A percentile compares a stretch with the other conserved stretches of the same genome.
Conservation (phyloP, 2,329 filamentous ascomycete species). For the Pseudocercospora musae region DNA sequence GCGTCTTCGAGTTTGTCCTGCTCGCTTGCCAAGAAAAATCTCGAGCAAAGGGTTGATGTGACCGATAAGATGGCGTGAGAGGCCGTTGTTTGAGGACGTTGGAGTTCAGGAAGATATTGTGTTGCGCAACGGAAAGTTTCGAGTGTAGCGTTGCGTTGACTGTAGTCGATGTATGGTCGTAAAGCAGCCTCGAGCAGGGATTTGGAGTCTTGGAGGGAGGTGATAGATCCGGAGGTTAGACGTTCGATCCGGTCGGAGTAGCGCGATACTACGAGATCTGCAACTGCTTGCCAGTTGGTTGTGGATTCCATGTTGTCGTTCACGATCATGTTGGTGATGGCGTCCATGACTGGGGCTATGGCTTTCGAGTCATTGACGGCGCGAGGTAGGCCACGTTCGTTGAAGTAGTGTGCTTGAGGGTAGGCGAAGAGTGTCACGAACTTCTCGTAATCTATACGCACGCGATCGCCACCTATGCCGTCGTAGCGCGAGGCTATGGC, state of each 20-base stretch:
- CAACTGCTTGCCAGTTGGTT: conserved; percentile 64
- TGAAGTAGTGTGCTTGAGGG: conserved; percentile 35
- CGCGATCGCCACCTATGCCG: conserved; percentile 44
- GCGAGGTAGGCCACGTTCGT: conserved; percentile 37
- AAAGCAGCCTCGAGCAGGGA: conserved; percentile 32
- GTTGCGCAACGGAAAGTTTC: conserved; percentile 49
- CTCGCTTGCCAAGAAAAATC: conserved; percentile 29
- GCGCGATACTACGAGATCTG: conserved; percentile 63
- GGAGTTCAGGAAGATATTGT: conserved; percentile 39
- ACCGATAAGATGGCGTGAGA: conserved; percentile 34
- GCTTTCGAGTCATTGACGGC: conserved; percentile 37
- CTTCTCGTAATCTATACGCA: conserved; percentile 46
- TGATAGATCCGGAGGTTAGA: conserved; percentile 28
- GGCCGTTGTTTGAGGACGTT: conserved; percentile 25
- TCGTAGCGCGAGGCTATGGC: conserved; percentile 44
- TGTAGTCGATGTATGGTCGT: conserved; percentile 40
- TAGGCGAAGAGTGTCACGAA: conserved; percentile 50
- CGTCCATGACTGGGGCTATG: conserved; percentile 40
- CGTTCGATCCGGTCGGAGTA: conserved; percentile 56
- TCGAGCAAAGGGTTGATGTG: conserved; percentile 34
- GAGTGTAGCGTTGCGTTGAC: conserved; percentile 35
- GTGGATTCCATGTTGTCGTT: conserved; percentile 26
- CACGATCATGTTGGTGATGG: conserved; percentile 46
- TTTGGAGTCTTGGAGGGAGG: conserved; percentile 24
- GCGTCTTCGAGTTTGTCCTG: conserved; percentile 26